Percentiles rank a stretch among this genome's conserved stretches.
phyloP scores from a whole-genome alignment of 805 yeast species.

The Saturnispora gosingensis region DNA sequence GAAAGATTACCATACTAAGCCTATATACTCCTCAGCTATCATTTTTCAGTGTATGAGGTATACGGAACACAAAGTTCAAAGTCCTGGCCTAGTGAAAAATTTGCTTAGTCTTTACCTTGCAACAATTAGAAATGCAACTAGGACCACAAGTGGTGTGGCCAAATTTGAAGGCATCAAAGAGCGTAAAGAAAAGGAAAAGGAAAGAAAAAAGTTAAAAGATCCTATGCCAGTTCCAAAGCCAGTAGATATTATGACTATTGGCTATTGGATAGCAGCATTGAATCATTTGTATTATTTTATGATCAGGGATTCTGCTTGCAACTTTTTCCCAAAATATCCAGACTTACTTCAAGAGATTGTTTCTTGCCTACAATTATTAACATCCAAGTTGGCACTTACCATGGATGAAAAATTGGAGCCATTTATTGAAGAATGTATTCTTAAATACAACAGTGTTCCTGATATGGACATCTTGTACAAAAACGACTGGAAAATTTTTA shows the following conservation, averaged over 20 bases:
- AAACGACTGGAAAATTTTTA: slow-evolving; percentile 50
- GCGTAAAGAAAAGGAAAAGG: slow-evolving; percentile 13
- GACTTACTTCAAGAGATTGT: slow-evolving; percentile 49
- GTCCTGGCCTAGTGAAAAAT: slow-evolving; percentile 45
- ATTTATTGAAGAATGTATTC: slow-evolving; percentile 54
- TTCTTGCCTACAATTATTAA: slow-evolving; percentile 46
- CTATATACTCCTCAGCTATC: slow-evolving; percentile 59
- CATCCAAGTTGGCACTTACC: slow-evolving; percentile 58
- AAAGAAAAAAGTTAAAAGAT: slow-evolving; percentile 11
- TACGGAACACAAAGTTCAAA: slow-evolving; percentile 49
- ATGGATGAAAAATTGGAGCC: slow-evolving; percentile 50
- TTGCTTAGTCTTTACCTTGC: slow-evolving; percentile 52
- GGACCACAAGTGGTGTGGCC: slow-evolving; percentile 52
- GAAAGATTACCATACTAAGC: slow-evolving; percentile 36
- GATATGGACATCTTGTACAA: slow-evolving; percentile 74
- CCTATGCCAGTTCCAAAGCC: slow-evolving; percentile 9
- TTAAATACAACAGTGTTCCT: slow-evolving; percentile 75
- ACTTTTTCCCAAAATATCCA: slow-evolving; percentile 47
- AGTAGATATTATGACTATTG: slow-evolving; percentile 57
- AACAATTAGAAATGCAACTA: slow-evolving; percentile 49
- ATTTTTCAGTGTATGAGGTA: slow-evolving; percentile 63
- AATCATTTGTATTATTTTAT: slow-evolving; percentile 73
- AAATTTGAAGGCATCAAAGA: slow-evolving; percentile 19
- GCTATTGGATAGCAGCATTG: slow-evolving; percentile 83
- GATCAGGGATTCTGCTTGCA: slow-evolving; percentile 47